These are phyloP conservation scores for Malus fusca DNA, from an alignment of 306 rosid species.

Conservation along the genomic window DNA sequence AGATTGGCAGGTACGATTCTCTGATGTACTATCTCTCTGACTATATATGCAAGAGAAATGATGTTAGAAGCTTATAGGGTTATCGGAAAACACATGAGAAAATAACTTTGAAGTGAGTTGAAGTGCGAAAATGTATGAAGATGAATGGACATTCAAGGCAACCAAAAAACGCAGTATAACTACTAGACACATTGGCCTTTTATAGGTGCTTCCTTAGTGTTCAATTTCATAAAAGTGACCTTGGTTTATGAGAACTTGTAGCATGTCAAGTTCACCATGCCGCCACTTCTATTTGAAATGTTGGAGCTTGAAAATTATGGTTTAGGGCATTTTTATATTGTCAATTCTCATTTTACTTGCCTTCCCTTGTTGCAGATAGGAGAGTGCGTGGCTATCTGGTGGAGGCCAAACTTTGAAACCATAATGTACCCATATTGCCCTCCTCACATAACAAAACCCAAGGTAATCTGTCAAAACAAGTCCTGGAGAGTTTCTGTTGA, in stretches of 20 bases:
- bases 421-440: constrained; percentile 98
- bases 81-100: background rate
- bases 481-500: background rate
- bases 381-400: constrained; percentile 98
- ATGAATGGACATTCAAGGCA: background rate
- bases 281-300: background rate
- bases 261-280: background rate
- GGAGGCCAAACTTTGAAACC: constrained; percentile 99
- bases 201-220: background rate
- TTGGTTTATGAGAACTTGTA: background rate
- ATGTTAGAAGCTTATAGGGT: background rate
- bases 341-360: constrained; percentile 7
- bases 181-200: background rate
- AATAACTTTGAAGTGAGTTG: background rate
- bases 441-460: constrained; percentile 95
- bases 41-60: background rate
- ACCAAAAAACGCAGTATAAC: background rate
- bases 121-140: background rate
- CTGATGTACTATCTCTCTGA: background rate
- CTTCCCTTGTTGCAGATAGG: constrained; percentile 60
- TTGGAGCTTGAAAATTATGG: background rate
- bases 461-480: constrained; percentile 40
- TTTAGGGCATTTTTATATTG: background rate
- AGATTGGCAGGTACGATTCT: constrained; percentile 74
- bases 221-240: background rate